These are phyloP conservation scores for Lasiosphaeria hispida DNA, from an alignment of 495 filamentous ascomycete genomes.

Conservation along the genomic window DNA sequence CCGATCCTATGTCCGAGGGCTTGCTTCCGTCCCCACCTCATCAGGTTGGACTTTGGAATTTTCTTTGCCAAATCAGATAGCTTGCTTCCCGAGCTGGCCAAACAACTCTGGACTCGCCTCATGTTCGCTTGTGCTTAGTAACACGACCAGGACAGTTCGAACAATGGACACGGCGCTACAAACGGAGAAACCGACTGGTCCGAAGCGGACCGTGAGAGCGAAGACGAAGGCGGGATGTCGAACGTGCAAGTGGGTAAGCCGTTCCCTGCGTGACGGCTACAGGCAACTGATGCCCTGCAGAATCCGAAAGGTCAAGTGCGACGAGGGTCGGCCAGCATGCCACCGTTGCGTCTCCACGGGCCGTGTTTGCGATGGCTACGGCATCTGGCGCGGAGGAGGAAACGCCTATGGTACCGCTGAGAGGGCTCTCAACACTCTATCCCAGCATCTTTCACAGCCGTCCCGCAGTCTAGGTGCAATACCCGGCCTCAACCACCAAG, in stretches of 20 bases:
- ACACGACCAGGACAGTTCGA: too few species aligned
- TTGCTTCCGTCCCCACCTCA: too few species aligned
- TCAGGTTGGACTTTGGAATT: too few species aligned
- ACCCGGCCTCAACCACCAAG: slow-evolving; percentile 3
- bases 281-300: slow-evolving; percentile 19
- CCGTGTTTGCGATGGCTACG: slow-evolving; percentile 58
- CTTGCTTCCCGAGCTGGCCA: neutral
- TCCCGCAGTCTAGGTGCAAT: slow-evolving; percentile 5
- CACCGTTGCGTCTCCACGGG: slow-evolving; percentile 53
- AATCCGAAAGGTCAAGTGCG: slow-evolving; percentile 55
- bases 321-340: slow-evolving; percentile 55
- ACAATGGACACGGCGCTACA: neutral
- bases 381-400: slow-evolving; percentile 50
- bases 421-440: neutral
- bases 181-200: neutral
- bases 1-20: too few species aligned
- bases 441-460: slow-evolving; percentile 3
- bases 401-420: slow-evolving; percentile 24
- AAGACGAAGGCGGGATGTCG: slow-evolving; percentile 52
- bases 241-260: slow-evolving; percentile 51
- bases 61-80: neutral
- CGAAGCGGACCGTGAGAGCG: neutral
- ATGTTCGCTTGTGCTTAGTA: too few species aligned
- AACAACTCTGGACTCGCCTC: neutral
- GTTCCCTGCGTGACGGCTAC: neutral